phyloP scores from a whole-genome alignment of 257 asterid species.

The Forsythia viridissima region DNA sequence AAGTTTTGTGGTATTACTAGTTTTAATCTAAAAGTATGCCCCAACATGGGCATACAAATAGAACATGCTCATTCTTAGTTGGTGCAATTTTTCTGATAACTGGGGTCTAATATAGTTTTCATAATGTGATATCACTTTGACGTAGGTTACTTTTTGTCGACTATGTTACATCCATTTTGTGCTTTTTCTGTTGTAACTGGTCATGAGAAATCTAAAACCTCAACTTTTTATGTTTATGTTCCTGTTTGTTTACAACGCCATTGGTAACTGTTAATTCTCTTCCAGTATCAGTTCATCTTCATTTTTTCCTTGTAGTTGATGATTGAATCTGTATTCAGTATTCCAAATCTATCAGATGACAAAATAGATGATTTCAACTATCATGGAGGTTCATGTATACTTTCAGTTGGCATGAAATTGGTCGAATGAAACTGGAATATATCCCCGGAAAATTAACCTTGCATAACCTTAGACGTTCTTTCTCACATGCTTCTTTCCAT shows the following conservation, averaged over 20 bases:
- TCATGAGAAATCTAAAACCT: neutral
- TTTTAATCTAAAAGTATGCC: constrained; percentile 6
- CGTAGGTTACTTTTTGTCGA: neutral
- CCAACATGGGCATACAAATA: neutral
- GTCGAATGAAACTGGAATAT: constrained; percentile 3
- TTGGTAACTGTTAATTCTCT: neutral
- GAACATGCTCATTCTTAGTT: neutral
- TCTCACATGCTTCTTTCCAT: neutral
- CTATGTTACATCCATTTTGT: too few relatives aligned
- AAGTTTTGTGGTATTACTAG: constrained; percentile 15
- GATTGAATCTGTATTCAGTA: neutral
- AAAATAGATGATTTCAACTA: neutral
- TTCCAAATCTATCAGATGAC: neutral
- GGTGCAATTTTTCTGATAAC: neutral
- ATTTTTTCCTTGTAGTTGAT: too few relatives aligned
- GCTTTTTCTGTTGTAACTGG: neutral
- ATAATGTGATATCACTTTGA: neutral
- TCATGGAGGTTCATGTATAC: neutral
- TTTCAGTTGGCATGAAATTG: neutral
- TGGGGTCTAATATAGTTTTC: constrained; percentile 9
- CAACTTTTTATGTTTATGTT: neutral
- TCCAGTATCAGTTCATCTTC: too few relatives aligned
- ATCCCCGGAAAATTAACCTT: neutral
- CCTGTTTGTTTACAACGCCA: constrained; percentile 10
- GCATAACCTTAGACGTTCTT: neutral